These are phyloP conservation scores for Colletotrichum theobromicola DNA, from an alignment of 2,329 filamentous ascomycete species.

Conservation along the genomic window DNA sequence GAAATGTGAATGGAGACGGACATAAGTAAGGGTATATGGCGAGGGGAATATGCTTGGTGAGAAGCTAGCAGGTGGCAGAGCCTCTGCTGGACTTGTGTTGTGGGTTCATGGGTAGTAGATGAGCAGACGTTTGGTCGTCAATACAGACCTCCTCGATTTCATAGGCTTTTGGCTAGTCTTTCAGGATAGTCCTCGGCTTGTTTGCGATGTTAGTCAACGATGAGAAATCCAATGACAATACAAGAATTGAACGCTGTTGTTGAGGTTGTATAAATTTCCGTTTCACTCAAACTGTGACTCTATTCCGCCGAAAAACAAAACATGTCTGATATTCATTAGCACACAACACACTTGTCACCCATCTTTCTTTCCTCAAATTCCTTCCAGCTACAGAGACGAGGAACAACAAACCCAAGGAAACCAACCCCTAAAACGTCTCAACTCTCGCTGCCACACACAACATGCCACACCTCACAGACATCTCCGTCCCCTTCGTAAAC, in stretches of 20 bases:
- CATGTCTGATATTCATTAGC: too few species aligned
- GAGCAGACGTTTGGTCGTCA: accelerated
- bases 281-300: accelerated
- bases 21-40: not conserved
- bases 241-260: accelerated
- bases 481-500: not conserved
- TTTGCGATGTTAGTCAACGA: not conserved
- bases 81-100: accelerated
- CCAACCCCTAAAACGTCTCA: not conserved
- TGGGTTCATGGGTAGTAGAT: not conserved
- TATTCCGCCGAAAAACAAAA: accelerated
- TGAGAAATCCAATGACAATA: accelerated
- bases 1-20: not conserved
- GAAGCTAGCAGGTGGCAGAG: too few species aligned
- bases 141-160: not conserved
- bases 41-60: accelerated
- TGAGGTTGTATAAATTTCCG: accelerated
- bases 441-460: not conserved
- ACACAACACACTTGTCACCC: too few species aligned
- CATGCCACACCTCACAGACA: not conserved
- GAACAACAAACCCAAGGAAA: not conserved
- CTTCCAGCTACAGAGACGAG: not conserved
- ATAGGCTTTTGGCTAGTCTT: too few species aligned
- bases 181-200: accelerated
- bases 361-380: not conserved